phyloP scores from a whole-genome alignment of 306 rosid species.

The Vigna unguiculata region DNA sequence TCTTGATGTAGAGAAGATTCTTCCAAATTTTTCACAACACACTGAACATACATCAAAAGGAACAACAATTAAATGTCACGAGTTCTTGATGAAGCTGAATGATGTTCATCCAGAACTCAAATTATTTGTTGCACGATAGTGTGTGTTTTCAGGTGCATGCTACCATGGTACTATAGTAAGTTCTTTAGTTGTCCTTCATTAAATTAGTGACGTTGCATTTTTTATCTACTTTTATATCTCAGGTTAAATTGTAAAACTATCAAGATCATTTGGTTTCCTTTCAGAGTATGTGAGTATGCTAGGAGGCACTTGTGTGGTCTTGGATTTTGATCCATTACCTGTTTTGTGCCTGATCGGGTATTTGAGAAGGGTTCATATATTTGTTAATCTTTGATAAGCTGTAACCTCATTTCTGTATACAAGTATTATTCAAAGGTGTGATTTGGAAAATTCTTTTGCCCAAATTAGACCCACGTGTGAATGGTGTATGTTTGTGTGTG shows the following conservation, averaged over 20 bases:
- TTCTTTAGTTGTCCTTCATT: constrained; percentile 34
- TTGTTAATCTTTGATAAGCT: background rate
- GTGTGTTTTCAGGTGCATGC: constrained; percentile 26
- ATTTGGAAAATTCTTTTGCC: background rate
- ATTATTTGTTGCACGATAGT: constrained; percentile 41
- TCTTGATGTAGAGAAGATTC: constrained; percentile 58
- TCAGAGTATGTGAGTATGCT: constrained; percentile 9
- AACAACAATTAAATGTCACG: constrained; percentile 56
- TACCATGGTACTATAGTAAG: constrained; percentile 42
- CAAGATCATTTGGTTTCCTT: constrained; percentile 28
- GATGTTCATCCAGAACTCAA: constrained; percentile 62
- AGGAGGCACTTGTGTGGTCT: constrained; percentile 4
- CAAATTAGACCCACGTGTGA: background rate
- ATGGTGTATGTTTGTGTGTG: background rate
- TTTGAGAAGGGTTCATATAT: background rate
- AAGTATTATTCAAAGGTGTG: constrained; percentile 11
- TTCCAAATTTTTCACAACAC: constrained; percentile 62
- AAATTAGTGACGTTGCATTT: background rate
- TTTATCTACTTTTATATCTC: constrained; percentile 25
- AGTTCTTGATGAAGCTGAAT: constrained; percentile 60
- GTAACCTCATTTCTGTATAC: background rate
- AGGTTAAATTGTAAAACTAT: constrained; percentile 22
- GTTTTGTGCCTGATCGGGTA: background rate
- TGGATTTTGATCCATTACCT: constrained; percentile 21
- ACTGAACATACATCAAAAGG: constrained; percentile 44